phyloP scores from a whole-genome alignment of 1,284 basidiomycete species.

The Moniliella sp. region DNA sequence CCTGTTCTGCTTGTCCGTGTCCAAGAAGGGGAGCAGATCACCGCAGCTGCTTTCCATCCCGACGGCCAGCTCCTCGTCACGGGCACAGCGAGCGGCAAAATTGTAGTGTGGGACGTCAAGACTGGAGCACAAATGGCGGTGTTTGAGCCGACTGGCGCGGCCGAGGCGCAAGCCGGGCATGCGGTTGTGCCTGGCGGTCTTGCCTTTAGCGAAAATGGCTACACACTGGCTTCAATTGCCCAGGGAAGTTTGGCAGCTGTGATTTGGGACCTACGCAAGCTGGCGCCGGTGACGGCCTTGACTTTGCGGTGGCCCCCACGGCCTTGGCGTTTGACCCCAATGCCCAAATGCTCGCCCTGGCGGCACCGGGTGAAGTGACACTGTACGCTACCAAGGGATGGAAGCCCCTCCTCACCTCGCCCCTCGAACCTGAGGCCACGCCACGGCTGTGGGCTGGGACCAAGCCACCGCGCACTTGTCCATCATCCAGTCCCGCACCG shows the following conservation, averaged over 20 bases:
- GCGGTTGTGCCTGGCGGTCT: conserved; percentile 48
- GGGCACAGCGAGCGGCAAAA: conserved; percentile 53
- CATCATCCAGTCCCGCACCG: too few relatives aligned
- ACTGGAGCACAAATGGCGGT: conserved; percentile 50
- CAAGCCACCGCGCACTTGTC: conserved; percentile 13
- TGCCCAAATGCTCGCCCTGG: conserved; percentile 65
- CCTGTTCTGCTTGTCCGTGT: conserved; percentile 6
- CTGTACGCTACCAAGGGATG: conserved; percentile 80
- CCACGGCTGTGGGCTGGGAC: conserved; percentile 17
- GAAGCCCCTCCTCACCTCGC: conserved; percentile 60
- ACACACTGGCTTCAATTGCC: conserved; percentile 66
- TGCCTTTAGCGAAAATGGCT: conserved; percentile 89
- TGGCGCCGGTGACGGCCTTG: conserved; percentile 40
- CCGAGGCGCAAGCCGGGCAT: conserved; percentile 28
- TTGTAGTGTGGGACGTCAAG: conserved; percentile 75
- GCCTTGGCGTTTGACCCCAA: conserved; percentile 65
- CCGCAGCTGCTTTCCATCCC: conserved; percentile 63
- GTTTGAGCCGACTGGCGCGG: conserved; percentile 60
- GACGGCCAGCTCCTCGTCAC: conserved; percentile 71
- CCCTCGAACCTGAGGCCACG: conserved; percentile 46
- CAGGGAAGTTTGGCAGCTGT: conserved; percentile 47
- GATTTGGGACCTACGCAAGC: conserved; percentile 85
- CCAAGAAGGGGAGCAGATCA: conserved; percentile 38
- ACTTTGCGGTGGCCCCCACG: conserved; percentile 45
- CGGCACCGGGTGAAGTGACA: conserved; percentile 53